phyloP scores from a whole-genome alignment of 2,329 filamentous ascomycete genomes.

The Nemania bipapillata region DNA sequence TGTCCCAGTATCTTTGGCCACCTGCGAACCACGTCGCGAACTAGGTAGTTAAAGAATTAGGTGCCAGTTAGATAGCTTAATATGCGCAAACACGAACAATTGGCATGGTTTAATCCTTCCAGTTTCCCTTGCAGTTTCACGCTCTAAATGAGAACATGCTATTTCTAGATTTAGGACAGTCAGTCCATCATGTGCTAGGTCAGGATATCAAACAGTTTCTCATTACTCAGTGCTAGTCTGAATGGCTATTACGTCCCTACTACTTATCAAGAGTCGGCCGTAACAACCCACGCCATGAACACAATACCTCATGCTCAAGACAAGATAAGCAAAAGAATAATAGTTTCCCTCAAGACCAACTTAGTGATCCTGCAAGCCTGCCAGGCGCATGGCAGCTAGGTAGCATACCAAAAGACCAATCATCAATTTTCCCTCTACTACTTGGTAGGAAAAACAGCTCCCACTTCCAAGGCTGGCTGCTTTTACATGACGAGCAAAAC shows the following conservation, averaged over 20 bases:
- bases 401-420: not conserved
- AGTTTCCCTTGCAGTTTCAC: no score
- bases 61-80: not conserved
- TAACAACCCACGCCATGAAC: not conserved
- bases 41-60: not conserved
- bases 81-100: not conserved
- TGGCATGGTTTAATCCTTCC: not conserved
- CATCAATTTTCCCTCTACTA: not conserved
- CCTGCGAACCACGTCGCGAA: not conserved
- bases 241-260: not conserved
- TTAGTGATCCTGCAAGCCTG: slow-evolving; percentile 2
- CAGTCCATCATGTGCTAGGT: not conserved
- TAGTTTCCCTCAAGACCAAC: not conserved
- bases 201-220: not conserved
- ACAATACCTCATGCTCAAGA: not conserved
- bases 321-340: not conserved
- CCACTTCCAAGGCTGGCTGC: not conserved
- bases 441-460: not conserved
- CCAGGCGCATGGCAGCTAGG: not conserved
- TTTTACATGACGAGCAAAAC: slow-evolving; percentile 27
- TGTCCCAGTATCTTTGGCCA: not conserved
- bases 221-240: not conserved
- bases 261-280: not conserved
- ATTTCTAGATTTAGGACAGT: not conserved
- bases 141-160: no score